Percentiles rank a stretch among this genome's conserved stretches.
Conservation (phyloP, 2,329 filamentous ascomycete genomes). For the Paraphoma sp. region DNA sequence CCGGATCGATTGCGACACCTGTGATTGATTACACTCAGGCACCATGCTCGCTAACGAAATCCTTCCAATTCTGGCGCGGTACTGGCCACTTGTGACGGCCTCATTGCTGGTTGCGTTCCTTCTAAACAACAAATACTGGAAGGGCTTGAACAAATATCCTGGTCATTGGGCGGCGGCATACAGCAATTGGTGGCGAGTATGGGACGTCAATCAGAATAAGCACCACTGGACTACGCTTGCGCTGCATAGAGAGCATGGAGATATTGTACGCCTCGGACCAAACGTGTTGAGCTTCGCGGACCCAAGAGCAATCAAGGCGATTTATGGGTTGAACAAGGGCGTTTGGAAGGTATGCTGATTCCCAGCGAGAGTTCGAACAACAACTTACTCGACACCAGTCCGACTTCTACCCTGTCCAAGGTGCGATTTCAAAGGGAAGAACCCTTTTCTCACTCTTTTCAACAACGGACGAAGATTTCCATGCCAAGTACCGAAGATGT, state of each 20-base stretch:
- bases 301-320: conserved; percentile 74
- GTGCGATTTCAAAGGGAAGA: conserved; percentile 72
- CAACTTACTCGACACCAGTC: conserved; percentile 59
- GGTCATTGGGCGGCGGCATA: conserved; percentile 72
- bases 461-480: conserved; percentile 76
- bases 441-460: conserved; percentile 77
- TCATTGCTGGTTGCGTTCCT: conserved; percentile 42
- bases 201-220: conserved; percentile 69
- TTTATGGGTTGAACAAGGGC: conserved; percentile 84
- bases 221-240: conserved; percentile 72
- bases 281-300: conserved; percentile 77
- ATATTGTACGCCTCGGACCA: conserved; percentile 77
- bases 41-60: conserved; percentile 47
- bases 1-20: conserved; percentile 9
- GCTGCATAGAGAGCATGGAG: conserved; percentile 74
- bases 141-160: conserved; percentile 73
- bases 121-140: conserved; percentile 55
- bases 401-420: conserved; percentile 81
- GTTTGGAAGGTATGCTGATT: conserved; percentile 70
- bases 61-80: conserved; percentile 40
- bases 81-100: conserved; percentile 52
- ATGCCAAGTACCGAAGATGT: conserved; percentile 75
- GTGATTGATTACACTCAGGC: conserved; percentile 9
- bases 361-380: neutral
- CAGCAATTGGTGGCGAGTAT: conserved; percentile 77